These are phyloP conservation scores for Malassezia nana DNA, from an alignment of 1,284 basidiomycete species.

Conservation along the genomic window DNA sequence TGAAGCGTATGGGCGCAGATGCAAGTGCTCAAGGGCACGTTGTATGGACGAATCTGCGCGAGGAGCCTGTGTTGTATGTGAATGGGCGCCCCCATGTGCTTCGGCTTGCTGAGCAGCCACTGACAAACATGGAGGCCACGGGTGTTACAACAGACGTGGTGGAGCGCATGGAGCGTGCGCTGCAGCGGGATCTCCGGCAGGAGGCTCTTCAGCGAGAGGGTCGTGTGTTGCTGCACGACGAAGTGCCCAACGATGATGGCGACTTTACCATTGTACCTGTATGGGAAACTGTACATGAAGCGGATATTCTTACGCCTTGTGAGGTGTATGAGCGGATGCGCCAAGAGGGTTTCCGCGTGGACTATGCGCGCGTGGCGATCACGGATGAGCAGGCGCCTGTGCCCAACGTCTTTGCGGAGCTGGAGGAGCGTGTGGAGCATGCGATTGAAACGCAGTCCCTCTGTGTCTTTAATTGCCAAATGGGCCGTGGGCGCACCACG, in stretches of 20 bases:
- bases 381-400: constrained; percentile 48
- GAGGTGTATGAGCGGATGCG: constrained; percentile 53
- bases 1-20: constrained; percentile 39
- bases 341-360: constrained; percentile 40
- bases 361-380: constrained; percentile 45
- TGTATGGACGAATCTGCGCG: constrained; percentile 44
- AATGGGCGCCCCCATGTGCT: constrained; percentile 72
- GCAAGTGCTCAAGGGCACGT: constrained; percentile 22
- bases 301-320: constrained; percentile 84
- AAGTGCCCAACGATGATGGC: constrained; percentile 84
- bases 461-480: constrained; percentile 46
- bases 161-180: constrained; percentile 78
- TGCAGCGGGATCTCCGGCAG: constrained; percentile 78
- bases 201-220: constrained; percentile 69
- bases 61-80: constrained; percentile 46
- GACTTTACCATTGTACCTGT: constrained; percentile 58
- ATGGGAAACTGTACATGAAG: constrained; percentile 74
- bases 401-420: constrained; percentile 41
- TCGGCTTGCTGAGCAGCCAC: constrained; percentile 63
- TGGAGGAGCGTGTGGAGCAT: constrained; percentile 38
- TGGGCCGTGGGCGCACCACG: constrained; percentile 46
- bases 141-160: constrained; percentile 86
- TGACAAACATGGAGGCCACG: constrained; percentile 56
- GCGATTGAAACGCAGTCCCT: constrained; percentile 33
- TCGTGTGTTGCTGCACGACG: constrained; percentile 78